Percentiles rank a stretch among this genome's conserved stretches.
phyloP scores from a whole-genome alignment of 2,329 filamentous ascomycete genomes.

The Annulohypoxylon truncatum region DNA sequence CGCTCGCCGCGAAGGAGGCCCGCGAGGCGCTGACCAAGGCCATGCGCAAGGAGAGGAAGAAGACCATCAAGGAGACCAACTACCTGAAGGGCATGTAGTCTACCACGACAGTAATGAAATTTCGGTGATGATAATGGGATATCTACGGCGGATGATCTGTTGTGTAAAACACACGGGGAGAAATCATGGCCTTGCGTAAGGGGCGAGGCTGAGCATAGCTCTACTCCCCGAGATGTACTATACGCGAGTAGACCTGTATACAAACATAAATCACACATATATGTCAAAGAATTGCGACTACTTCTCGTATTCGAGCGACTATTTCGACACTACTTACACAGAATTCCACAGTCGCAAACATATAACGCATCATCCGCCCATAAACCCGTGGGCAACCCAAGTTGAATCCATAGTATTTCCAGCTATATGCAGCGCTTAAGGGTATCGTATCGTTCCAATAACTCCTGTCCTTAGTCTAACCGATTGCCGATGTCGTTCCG shows the following conservation, averaged over 20 bases:
- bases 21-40: slow-evolving; percentile 74
- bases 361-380: background rate
- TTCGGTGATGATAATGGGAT: background rate
- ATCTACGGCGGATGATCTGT: background rate
- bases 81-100: slow-evolving; percentile 83
- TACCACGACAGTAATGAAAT: background rate
- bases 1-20: slow-evolving; percentile 60
- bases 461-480: background rate
- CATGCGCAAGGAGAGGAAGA: slow-evolving; percentile 79
- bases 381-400: background rate
- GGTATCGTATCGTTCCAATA: background rate
- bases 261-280: background rate
- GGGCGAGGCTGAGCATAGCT: slow-evolving; percentile 1
- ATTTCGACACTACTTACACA: background rate
- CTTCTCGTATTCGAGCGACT: background rate
- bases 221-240: slow-evolving; percentile 28
- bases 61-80: slow-evolving; percentile 85
- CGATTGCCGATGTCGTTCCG: background rate
- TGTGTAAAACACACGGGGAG: background rate
- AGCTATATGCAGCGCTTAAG: background rate
- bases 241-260: slow-evolving; percentile 26
- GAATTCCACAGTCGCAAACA: background rate
- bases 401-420: background rate
- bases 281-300: background rate
- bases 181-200: background rate